Conservation (phyloP, 2,329 filamentous ascomycete species). For the Dothiorella sarmentorum region DNA sequence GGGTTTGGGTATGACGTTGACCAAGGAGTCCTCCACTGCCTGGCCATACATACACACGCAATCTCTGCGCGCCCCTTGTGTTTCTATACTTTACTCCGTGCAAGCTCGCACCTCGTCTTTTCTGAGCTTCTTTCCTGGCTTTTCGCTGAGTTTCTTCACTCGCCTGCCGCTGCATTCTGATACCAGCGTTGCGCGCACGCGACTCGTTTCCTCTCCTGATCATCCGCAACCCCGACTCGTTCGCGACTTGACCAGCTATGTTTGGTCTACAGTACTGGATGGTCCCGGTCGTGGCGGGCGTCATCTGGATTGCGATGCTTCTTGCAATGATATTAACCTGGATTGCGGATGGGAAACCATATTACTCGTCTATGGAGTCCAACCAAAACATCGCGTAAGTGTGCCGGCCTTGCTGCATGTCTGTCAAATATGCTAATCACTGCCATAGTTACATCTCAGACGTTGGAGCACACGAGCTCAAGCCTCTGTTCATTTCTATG, state of each 20-base stretch:
- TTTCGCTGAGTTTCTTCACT: neutral
- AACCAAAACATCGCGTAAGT: conserved; percentile 67
- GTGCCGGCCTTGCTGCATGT: neutral
- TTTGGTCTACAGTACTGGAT: conserved; percentile 53
- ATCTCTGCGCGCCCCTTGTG: conserved; percentile 1
- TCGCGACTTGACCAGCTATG: conserved; percentile 26
- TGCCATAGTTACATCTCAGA: conserved; percentile 36
- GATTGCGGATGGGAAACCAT: conserved; percentile 55
- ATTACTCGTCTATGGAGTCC: conserved; percentile 59
- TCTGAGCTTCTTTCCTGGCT: neutral
- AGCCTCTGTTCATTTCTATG: conserved; percentile 76
- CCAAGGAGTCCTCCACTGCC: conserved; percentile 6
- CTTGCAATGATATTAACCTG: conserved; percentile 69
- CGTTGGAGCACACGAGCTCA: conserved; percentile 59
- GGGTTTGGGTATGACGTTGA: conserved; percentile 4
- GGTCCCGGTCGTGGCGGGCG: conserved; percentile 65
- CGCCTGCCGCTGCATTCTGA: neutral
- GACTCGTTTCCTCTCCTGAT: neutral
- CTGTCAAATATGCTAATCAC: neutral
- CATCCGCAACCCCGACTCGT: neutral
- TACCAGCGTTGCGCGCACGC: conserved; percentile 5
- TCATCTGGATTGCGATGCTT: conserved; percentile 55
- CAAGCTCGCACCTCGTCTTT: neutral
- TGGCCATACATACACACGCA: conserved; percentile 15
- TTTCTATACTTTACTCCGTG: neutral